These are phyloP conservation scores for Phytophthora agathidicida DNA, from an alignment of 352 stramenopile species.

Conservation along the genomic window DNA sequence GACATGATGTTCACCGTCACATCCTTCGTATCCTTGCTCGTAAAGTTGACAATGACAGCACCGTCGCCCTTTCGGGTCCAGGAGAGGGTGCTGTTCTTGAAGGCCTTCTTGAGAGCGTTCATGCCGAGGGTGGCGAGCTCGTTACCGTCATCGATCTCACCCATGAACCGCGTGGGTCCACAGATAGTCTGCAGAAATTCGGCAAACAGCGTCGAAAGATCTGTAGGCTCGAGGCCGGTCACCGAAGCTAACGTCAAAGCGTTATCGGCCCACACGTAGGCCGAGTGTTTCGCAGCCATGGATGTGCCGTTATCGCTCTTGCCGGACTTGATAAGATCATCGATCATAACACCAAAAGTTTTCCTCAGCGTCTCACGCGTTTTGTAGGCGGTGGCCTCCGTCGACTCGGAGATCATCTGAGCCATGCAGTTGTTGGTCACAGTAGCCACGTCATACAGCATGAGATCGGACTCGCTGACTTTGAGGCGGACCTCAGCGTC, in stretches of 20 bases:
- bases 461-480: conserved; percentile 46
- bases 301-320: conserved; percentile 42
- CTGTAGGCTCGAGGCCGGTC: conserved; percentile 48
- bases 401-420: conserved; percentile 31
- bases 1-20: conserved; percentile 56
- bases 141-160: conserved; percentile 54
- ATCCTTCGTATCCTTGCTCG: conserved; percentile 44
- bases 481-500: conserved; percentile 43
- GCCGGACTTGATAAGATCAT: conserved; percentile 48
- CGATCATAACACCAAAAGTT: conserved; percentile 53
- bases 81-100: conserved; percentile 39
- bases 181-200: conserved; percentile 68
- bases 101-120: conserved; percentile 44
- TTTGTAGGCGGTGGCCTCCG: conserved; percentile 21
- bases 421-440: conserved; percentile 53
- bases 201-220: conserved; percentile 45
- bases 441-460: conserved; percentile 52
- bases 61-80: conserved; percentile 51
- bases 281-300: conserved; percentile 32
- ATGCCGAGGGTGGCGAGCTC: conserved; percentile 44
- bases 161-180: conserved; percentile 50
- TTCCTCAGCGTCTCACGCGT: conserved; percentile 56
- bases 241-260: conserved; percentile 43
- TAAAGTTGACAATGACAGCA: conserved; percentile 44
- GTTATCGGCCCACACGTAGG: conserved; percentile 39